Conservation (phyloP, 306 rosid genomes). For the Mimosa pudica region DNA sequence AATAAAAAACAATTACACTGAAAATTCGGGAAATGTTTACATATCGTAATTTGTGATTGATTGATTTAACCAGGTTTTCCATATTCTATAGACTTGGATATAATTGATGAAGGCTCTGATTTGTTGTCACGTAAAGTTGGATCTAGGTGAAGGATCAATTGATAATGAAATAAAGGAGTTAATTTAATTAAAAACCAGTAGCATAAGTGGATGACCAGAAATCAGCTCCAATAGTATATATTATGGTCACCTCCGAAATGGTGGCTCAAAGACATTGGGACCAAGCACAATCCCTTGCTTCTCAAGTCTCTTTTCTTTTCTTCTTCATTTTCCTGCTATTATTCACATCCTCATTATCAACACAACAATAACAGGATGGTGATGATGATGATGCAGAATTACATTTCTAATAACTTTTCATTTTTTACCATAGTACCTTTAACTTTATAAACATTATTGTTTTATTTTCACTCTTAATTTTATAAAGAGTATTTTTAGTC, state of each 20-base stretch:
- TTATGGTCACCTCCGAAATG: slow-evolving; percentile 57
- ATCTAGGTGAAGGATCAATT: neutral
- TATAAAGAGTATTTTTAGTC: too few relatives aligned
- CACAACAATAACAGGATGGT: neutral
- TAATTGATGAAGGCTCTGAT: neutral
- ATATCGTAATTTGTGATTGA: neutral
- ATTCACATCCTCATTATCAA: neutral
- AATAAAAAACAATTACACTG: neutral
- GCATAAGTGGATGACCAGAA: slow-evolving; percentile 75
- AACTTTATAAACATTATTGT: too few relatives aligned
- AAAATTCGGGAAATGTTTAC: neutral
- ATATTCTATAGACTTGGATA: neutral
- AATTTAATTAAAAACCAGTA: slow-evolving; percentile 33
- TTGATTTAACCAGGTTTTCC: neutral
- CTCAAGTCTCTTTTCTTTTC: slow-evolving; percentile 57
- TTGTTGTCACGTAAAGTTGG: neutral
- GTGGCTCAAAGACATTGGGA: slow-evolving; percentile 75
- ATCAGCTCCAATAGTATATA: slow-evolving; percentile 59
- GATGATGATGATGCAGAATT: neutral
- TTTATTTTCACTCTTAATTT: too few relatives aligned
- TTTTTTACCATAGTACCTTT: too few relatives aligned
- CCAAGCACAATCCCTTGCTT: slow-evolving; percentile 85
- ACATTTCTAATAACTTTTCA: too few relatives aligned
- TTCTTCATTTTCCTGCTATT: slow-evolving; percentile 30
- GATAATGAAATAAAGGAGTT: neutral